These are phyloP conservation scores for Loxodes magnus DNA, from an alignment of 73 alveolate genomes.

Conservation along the genomic window DNA sequence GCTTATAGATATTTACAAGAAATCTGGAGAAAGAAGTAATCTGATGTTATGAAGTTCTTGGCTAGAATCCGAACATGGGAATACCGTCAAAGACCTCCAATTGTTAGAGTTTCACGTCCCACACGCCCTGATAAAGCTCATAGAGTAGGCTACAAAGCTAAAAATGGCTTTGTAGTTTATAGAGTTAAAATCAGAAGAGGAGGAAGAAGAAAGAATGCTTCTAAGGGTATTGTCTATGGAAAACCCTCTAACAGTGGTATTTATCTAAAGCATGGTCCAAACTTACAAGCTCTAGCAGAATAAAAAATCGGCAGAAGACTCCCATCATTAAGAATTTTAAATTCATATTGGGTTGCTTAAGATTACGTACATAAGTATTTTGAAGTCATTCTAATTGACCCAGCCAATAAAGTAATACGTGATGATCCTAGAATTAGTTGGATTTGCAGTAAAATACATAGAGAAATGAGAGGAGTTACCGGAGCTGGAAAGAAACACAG, in stretches of 20 bases:
- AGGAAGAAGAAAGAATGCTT: slow-evolving; percentile 74
- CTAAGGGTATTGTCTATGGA: slow-evolving; percentile 95
- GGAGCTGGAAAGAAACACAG: slow-evolving; percentile 88
- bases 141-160: slow-evolving; percentile 94
- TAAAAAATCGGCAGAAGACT: slow-evolving; percentile 93
- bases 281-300: slow-evolving; percentile 97
- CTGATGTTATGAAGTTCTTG: slow-evolving; percentile 95
- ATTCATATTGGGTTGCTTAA: slow-evolving; percentile 99
- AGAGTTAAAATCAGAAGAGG: slow-evolving; percentile 99
- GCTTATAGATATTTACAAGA: slow-evolving; percentile 97
- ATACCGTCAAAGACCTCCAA: slow-evolving; percentile 92
- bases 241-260: slow-evolving; percentile 98
- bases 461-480: slow-evolving; percentile 75
- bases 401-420: slow-evolving; percentile 95
- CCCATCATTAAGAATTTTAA: slow-evolving; percentile 90
- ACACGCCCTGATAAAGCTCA: slow-evolving; percentile 99
- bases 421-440: slow-evolving; percentile 98
- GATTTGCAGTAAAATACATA: slow-evolving; percentile 91
- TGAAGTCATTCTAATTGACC: slow-evolving; percentile 98
- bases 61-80: slow-evolving; percentile 98
- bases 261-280: slow-evolving; percentile 83
- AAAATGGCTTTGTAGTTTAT: slow-evolving; percentile 94
- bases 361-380: slow-evolving; percentile 96
- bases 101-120: slow-evolving; percentile 92
- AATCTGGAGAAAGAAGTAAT: slow-evolving; percentile 98